Conservation (phyloP, 495 filamentous ascomycete genomes). For the Penicillium nucicola region DNA sequence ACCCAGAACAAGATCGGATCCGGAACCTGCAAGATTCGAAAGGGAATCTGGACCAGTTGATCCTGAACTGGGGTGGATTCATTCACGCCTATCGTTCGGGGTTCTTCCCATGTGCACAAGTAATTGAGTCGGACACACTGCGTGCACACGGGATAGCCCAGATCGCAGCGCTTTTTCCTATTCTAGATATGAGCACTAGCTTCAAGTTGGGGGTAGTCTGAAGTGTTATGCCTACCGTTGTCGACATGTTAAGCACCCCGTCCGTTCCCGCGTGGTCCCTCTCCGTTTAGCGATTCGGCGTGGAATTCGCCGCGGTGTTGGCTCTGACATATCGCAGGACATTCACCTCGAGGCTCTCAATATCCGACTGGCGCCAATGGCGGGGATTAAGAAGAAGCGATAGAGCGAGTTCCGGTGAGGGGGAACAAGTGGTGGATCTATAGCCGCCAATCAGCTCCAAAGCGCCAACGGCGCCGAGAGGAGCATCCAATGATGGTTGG, state of each 20-base stretch:
- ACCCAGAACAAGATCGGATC: constrained; percentile 14
- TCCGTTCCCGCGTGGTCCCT: constrained; percentile 14
- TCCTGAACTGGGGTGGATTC: background rate
- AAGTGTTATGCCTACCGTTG: constrained; percentile 1
- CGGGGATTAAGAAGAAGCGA: background rate
- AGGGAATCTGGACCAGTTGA: background rate
- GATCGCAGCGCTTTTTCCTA: constrained; percentile 14
- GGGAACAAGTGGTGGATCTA: background rate
- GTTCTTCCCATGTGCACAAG: constrained; percentile 13
- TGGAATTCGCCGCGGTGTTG: background rate
- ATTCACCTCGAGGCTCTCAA: too few relatives aligned
- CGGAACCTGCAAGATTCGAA: constrained; percentile 1
- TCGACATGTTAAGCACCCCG: constrained; percentile 15
- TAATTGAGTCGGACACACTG: constrained; percentile 14
- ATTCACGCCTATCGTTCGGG: background rate
- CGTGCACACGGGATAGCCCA: constrained; percentile 11
- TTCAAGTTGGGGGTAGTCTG: background rate
- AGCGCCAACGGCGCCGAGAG: constrained; percentile 4
- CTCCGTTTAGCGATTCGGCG: constrained; percentile 7
- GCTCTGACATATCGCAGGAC: constrained; percentile 1
- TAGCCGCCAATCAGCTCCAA: background rate
- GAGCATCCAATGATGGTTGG: too few relatives aligned
- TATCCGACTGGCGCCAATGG: background rate
- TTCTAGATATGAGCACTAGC: background rate
- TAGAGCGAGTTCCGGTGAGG: background rate